Base-by-base conservation (phyloP, 2,329 filamentous ascomycete genomes). In the Gliomastix tumulicola region DNA sequence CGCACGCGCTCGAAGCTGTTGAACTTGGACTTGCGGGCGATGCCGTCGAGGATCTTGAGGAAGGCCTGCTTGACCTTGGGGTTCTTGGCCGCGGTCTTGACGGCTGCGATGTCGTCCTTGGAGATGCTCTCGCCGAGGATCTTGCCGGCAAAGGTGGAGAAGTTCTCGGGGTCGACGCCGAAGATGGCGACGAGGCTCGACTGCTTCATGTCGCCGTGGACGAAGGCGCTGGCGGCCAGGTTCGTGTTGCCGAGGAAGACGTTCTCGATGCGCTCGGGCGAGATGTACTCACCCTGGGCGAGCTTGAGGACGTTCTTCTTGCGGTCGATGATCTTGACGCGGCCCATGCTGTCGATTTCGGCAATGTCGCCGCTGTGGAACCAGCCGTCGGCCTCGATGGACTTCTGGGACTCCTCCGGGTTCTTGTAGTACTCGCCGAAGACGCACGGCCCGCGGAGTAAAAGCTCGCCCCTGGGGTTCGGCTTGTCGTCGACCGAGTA, bases 291-390 rank as follows among this genome's bases (percentile, higher is more conserved):
- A 59, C 92, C 92, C 63, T 98, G 92, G 0, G 90, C 82, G 38
- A 98, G 78, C 74, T 98, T 98, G 56, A 98, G 79, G n/a, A 98
- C 87, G 63, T 97, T 97, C 83, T 98, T 98, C 65, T 88, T 83
- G 51, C 92, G 88, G 62, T 98, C 92, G 51, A 98, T 83, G 61
- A 98, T 94, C 62, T 78, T 81, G 69, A 97, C 83, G 42, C 89
- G 86, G 43, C 92, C 92, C 54, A 85, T 62, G 47, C 80, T 79
- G 60, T 98, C 92, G 18, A 98, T 71, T 45, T 81, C 76, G 53
- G 80, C 87, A 46, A 98, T 90, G 52, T 98, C 92, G 38, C 92
- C 92, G 1, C 88, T 96, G 57, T 85, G 84, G 76, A 98, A 97
- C 92, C 92, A 98, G 43, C 92, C 92, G 46, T 96, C 88, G 21